Percentiles rank a stretch among this genome's conserved stretches.
These are phyloP conservation scores for Boletus pseudopeckii DNA, from an alignment of 768 basidiomycete species.

Conservation along the genomic window DNA sequence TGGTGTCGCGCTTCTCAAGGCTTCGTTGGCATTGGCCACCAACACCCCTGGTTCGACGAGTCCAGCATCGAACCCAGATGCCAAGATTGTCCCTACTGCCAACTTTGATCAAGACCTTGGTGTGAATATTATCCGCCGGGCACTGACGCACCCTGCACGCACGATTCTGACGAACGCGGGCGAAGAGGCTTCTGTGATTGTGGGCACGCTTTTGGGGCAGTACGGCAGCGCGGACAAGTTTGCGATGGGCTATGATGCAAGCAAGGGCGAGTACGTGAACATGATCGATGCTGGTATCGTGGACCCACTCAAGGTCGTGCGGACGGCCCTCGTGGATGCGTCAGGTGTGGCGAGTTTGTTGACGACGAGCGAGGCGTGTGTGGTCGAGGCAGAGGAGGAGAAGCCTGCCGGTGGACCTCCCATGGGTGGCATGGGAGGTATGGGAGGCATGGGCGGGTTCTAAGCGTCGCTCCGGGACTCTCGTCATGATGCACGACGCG, in stretches of 20 bases:
- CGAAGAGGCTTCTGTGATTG: constrained; percentile 90
- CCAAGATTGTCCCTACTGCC: constrained; percentile 66
- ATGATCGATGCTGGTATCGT: constrained; percentile 95
- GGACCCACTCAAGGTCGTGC: constrained; percentile 93
- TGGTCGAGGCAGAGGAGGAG: constrained; percentile 89
- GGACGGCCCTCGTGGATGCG: constrained; percentile 90
- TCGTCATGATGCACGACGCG: background rate
- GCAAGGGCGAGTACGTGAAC: constrained; percentile 88
- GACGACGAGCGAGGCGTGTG: constrained; percentile 89
- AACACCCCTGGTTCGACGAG: constrained; percentile 43
- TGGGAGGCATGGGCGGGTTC: constrained; percentile 47
- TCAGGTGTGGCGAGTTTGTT: constrained; percentile 89
- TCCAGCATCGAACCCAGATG: constrained; percentile 50
- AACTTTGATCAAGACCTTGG: constrained; percentile 99
- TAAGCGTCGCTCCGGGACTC: constrained; percentile 15
- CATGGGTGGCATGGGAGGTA: constrained; percentile 56
- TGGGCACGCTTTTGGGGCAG: constrained; percentile 74
- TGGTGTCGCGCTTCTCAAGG: constrained; percentile 89
- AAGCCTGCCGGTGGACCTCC: constrained; percentile 53
- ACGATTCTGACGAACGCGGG: constrained; percentile 93
- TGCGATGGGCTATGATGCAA: constrained; percentile 85
- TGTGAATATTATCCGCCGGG: constrained; percentile 86
- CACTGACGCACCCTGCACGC: constrained; percentile 77
- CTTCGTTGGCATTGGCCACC: constrained; percentile 65
- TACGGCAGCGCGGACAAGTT: constrained; percentile 77